Percentiles rank a stretch among this genome's conserved stretches.
phyloP scores from a whole-genome alignment of 148 eudicot species.

The Silene latifolia region DNA sequence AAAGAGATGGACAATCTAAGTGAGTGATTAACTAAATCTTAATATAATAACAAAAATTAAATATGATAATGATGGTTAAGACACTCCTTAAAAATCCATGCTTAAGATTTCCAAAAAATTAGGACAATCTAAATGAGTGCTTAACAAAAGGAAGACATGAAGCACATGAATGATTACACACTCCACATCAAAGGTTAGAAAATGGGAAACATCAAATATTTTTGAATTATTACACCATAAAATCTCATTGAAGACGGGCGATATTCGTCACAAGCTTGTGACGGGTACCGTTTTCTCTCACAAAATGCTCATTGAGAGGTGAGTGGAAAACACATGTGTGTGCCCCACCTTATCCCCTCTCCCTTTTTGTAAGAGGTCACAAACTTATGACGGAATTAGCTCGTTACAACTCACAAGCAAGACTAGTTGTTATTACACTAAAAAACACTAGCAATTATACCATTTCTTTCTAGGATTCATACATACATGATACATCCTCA shows the following conservation, averaged over 20 bases:
- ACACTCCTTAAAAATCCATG: slow-evolving; percentile 27
- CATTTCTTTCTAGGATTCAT: not conserved
- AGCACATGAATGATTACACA: slow-evolving; percentile 23
- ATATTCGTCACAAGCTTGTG: no score
- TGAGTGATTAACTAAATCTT: slow-evolving; percentile 4
- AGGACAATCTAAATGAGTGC: slow-evolving; percentile 25
- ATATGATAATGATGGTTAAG: slow-evolving; percentile 30
- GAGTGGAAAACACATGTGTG: no score
- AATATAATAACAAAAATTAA: slow-evolving; percentile 15
- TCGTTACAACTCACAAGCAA: no score
- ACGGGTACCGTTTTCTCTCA: no score
- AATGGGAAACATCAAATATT: slow-evolving; percentile 29
- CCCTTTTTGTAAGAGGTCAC: no score
- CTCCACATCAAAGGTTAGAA: slow-evolving; percentile 14
- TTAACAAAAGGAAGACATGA: slow-evolving; percentile 21
- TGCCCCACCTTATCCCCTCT: no score
- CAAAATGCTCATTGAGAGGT: no score
- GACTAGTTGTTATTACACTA: no score
- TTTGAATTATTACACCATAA: not conserved
- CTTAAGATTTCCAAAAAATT: slow-evolving; percentile 18
- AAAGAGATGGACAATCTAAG: slow-evolving; percentile 8
- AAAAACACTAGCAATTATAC: no score
- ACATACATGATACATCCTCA: not conserved
- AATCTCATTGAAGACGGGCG: no score
- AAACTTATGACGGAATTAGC: no score